These are phyloP conservation scores for Kuraishia floccosa DNA, from an alignment of 805 yeast species.

Conservation along the genomic window DNA sequence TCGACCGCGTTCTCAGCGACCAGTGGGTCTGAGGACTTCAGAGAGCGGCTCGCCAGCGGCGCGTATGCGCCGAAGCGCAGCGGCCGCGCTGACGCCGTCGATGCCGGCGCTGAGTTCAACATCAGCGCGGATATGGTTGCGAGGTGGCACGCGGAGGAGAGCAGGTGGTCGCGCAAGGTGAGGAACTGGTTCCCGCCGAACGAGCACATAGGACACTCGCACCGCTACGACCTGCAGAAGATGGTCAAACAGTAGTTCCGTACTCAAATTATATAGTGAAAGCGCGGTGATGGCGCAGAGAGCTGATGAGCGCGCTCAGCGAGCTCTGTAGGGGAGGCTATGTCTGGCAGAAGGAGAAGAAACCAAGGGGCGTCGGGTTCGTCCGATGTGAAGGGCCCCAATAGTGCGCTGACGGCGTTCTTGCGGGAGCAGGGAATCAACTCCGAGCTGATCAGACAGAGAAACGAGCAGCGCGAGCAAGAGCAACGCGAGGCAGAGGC, in stretches of 20 bases:
- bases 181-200: constrained; percentile 20
- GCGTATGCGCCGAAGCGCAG: too few relatives aligned
- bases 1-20: too few relatives aligned
- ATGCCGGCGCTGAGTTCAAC: background rate
- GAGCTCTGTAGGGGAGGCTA: too few relatives aligned
- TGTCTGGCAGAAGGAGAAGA: constrained; percentile 5
- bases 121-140: background rate
- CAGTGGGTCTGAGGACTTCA: too few relatives aligned
- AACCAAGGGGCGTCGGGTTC: constrained; percentile 1
- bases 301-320: too few relatives aligned
- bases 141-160: constrained; percentile 12
- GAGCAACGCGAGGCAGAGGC: constrained; percentile 21
- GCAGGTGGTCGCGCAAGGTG: constrained; percentile 21
- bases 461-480: constrained; percentile 20
- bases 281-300: too few relatives aligned
- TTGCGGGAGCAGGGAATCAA: constrained; percentile 81
- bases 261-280: too few relatives aligned
- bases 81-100: too few relatives aligned
- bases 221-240: constrained; percentile 2
- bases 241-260: too few relatives aligned
- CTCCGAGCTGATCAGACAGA: constrained; percentile 60
- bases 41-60: too few relatives aligned
- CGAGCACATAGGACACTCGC: background rate
- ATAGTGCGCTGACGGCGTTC: constrained; percentile 85
- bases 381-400: constrained; percentile 39